Evolutionary conservation across 2,329 filamentous ascomycete genomes (phyloP).

Genomic region (Fusarium concolor): DNA sequence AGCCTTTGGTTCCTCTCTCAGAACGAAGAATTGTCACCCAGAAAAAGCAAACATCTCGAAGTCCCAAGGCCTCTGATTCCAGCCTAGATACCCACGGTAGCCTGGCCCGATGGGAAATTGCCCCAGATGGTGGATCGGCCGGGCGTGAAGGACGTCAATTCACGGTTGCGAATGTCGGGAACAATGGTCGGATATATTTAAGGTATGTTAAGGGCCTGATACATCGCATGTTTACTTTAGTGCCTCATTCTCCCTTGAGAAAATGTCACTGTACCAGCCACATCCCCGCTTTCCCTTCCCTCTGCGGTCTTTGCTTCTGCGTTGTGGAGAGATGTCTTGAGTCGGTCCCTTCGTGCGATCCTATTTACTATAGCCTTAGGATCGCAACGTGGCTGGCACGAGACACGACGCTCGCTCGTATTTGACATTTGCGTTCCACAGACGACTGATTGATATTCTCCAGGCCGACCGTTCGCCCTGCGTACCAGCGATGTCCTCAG

Average conservation of each 20-base stretch:
- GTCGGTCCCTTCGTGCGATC: conserved; percentile 22
- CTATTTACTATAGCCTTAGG: conserved; percentile 14
- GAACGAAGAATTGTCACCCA: conserved; percentile 59
- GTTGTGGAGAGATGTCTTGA: conserved; percentile 34
- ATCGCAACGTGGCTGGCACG: conserved; percentile 28
- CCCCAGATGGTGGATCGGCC: conserved; percentile 70
- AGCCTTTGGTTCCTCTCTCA: conserved; percentile 59
- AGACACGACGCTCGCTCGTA: conserved; percentile 24
- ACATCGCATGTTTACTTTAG: conserved; percentile 12
- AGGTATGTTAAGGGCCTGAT: conserved; percentile 63
- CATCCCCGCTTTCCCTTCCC: conserved; percentile 33
- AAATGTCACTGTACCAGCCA: conserved; percentile 28
- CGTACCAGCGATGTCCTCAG: conserved; percentile 70
- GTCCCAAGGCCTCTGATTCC: conserved; percentile 60
- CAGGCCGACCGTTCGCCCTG: conserved; percentile 71
- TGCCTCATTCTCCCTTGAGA: conserved; percentile 22
- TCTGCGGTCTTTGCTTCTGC: conserved; percentile 18
- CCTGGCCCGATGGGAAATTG: conserved; percentile 61
- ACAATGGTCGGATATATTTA: conserved; percentile 84
- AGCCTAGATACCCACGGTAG: conserved; percentile 57
- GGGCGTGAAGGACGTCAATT: conserved; percentile 78
- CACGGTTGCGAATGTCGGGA: conserved; percentile 83
- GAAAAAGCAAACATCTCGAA: conserved; percentile 50
- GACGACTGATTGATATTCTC: conserved; percentile 34
- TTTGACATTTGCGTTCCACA: conserved; percentile 32